Evolutionary conservation across 805 yeast species (phyloP), one percentile per base, ranked within the genome.

Genomic region (Starmerella stellata): DNA sequence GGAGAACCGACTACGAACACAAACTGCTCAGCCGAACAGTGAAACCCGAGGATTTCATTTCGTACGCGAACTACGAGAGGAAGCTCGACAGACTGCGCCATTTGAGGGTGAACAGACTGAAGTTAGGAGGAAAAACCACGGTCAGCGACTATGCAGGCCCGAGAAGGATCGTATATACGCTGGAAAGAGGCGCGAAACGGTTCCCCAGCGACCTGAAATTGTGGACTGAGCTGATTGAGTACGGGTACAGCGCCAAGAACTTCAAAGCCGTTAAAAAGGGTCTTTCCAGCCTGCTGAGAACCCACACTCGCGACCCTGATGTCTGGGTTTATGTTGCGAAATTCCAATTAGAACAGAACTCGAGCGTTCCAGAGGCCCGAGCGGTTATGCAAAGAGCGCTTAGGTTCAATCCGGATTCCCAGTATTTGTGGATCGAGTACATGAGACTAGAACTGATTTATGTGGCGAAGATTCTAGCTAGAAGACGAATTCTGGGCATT

Each of bases 251-350:
- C 23, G 47, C 50, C 16, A 51, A 58, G 19, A 47, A 61, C 36
- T 40, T 48, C 21, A 45, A 58, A 17, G 51, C 53, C 19, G 50
- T 60, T 20, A 53, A 52, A 39, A 74, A 73, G 46, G 74, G 81
- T 5, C 81, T 83, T 56, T 75, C 85, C 4, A 70, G 72, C 41
- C 64, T 87, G 48, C 64, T 90, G 49, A 81, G 76, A 57, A 61
- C 83, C 45, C 96, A 90, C 55, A 96, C 98, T n/a, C 69, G 78
- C 32, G 79, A 85, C 52, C 70, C 82, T 2, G 78, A 76, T 49
- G 78, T 87, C 15, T 90, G 98, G 98, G 71, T 90, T 32, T 71
- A 81, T 51, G 95, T 95, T 19, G 95, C 95, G 23, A 80, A 80
- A 54, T 82, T 81, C 59, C 96, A 90, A 60, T 76, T 80, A 51